phyloP scores from a whole-genome alignment of 225 moss, liverwort and hornwort genomes.

The Marchantia paleacea region DNA sequence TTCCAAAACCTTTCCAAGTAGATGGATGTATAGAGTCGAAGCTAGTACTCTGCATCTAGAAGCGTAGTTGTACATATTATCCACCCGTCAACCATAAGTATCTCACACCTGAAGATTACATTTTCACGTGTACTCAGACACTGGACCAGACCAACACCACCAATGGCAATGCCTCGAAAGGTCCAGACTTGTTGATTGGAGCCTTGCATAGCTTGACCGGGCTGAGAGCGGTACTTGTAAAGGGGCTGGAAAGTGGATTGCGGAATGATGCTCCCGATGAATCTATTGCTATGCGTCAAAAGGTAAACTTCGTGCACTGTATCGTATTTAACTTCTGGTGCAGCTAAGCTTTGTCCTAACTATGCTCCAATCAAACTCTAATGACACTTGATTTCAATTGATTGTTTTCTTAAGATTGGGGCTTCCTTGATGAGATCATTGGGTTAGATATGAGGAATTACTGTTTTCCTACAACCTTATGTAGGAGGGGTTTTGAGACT shows the following conservation, averaged over 20 bases:
- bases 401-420: neutral
- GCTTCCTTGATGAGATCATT: neutral
- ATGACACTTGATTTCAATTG: neutral
- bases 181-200: conserved; percentile 54
- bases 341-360: neutral
- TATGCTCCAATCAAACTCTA: neutral
- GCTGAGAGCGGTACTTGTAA: conserved; percentile 58
- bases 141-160: conserved; percentile 45
- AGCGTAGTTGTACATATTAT: neutral
- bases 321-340: neutral
- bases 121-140: conserved; percentile 19
- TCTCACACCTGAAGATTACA: neutral
- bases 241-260: conserved; percentile 78
- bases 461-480: neutral
- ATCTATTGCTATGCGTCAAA: conserved; percentile 92
- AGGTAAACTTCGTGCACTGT: conserved; percentile 29
- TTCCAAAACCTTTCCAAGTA: no score
- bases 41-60: no score
- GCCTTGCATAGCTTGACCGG: conserved; percentile 66
- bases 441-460: neutral
- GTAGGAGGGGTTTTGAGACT: neutral
- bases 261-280: conserved; percentile 83
- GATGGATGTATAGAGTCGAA: no score
- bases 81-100: neutral
- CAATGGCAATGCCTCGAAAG: conserved; percentile 42